Evolutionary conservation across 768 basidiomycete genomes (phyloP), one percentile per base, ranked within the genome.

Genomic region (Mycena latifolia): DNA sequence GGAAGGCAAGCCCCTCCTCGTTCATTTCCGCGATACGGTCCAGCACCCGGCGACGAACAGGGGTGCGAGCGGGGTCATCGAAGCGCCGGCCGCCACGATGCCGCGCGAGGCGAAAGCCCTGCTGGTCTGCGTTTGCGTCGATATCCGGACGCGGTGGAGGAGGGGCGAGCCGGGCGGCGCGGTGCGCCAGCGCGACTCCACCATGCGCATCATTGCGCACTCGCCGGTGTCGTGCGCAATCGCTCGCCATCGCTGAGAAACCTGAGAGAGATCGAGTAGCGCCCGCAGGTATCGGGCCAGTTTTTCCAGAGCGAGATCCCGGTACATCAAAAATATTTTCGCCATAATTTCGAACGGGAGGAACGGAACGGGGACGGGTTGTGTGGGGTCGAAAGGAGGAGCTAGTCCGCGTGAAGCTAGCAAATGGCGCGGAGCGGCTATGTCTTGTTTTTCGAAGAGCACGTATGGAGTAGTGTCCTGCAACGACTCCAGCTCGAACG

Each of bases 301-400:
- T 41, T 52, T n/a, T 3, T 52, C 50, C 8, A 50, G 35, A 11
- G 18, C 35, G 17, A 50, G 31, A 37, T 50, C 47, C 5, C 57
- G 35, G 15, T 2, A 25, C 6, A 22, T 24, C n/a, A 53, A 17
- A 18, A 27, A 27, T 20, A 61, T 53, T 45, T 61, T 45, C 1
- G n/a, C 17, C 28, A 61, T 4, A 22, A 61, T 61, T 33, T 61
- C 59, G 39, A 52, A 61, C 3, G 59, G 59, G 4, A 61, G 1
- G 22, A 27, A 45, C 6, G 55, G 55, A 35, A 55, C n/a, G n/a
- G 39, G 5, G 55, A 33, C 31, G n/a, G n/a, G n/a, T n/a, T n/a
- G n/a, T n/a, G n/a, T n/a, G n/a, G n/a, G n/a, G n/a, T n/a, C n/a
- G n/a, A n/a, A n/a, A n/a, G n/a, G n/a, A n/a, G n/a, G n/a, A n/a